These are phyloP conservation scores for Phaeosphaeriaceae sp. DNA, from an alignment of 2,329 filamentous ascomycete species.

Conservation along the genomic window DNA sequence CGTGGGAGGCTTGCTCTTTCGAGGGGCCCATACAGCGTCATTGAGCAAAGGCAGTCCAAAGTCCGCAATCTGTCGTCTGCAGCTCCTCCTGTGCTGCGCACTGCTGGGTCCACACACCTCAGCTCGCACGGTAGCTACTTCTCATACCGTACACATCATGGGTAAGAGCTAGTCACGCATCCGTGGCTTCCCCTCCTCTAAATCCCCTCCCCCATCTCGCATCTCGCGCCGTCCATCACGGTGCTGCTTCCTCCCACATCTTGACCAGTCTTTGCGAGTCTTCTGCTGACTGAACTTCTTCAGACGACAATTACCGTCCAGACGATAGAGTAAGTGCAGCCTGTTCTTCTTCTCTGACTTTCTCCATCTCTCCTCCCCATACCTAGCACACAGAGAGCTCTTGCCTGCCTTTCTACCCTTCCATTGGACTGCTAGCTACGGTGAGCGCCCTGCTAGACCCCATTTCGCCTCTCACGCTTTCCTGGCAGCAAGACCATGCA, in stretches of 20 bases:
- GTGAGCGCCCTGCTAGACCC: too few species aligned
- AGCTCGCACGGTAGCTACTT: constrained; percentile 39
- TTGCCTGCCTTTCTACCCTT: too few species aligned
- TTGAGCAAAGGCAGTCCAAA: constrained; percentile 41
- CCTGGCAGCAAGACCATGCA: constrained; percentile 7
- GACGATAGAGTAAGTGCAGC: constrained; percentile 29
- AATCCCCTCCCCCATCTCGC: constrained; percentile 22
- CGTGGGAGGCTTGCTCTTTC: constrained; percentile 38
- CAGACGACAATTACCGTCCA: constrained; percentile 37
- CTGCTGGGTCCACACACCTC: constrained; percentile 36
- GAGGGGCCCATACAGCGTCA: constrained; percentile 37
- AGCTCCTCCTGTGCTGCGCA: constrained; percentile 34
- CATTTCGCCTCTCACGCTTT: not conserved
- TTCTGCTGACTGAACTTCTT: constrained; percentile 24
- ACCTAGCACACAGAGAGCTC: too few species aligned
- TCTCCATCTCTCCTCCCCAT: constrained; percentile 7
- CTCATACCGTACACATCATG: constrained; percentile 32
- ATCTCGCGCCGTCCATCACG: constrained; percentile 33
- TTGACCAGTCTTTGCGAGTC: constrained; percentile 17
- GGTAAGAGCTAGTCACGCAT: constrained; percentile 32
- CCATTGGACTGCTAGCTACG: too few species aligned
- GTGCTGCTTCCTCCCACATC: constrained; percentile 25
- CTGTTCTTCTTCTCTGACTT: constrained; percentile 11
- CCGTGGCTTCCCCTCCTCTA: constrained; percentile 23
- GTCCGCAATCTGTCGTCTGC: constrained; percentile 39